Evolutionary conservation across 805 yeast genomes (phyloP).

Genomic region (Wickerhamomyces queroliae): DNA sequence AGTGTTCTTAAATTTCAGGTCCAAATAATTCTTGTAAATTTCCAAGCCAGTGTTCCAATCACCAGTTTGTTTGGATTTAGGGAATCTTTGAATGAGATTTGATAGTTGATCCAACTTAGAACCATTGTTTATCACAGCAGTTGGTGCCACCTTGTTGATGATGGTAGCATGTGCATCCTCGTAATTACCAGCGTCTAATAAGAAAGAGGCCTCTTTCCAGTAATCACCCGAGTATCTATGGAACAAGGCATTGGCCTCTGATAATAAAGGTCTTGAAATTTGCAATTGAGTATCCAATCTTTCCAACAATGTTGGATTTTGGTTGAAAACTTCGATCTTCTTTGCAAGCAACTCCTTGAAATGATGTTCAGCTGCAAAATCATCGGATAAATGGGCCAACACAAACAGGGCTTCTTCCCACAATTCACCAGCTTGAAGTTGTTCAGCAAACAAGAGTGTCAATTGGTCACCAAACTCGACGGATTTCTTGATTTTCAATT

Average conservation of each 20-base stretch:
- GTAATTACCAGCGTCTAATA: slow-evolving; percentile 55
- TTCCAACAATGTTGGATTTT: slow-evolving; percentile 21
- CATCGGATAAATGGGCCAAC: slow-evolving; percentile 49
- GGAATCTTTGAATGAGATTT: slow-evolving; percentile 36
- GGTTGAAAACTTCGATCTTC: slow-evolving; percentile 18
- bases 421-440: slow-evolving; percentile 40
- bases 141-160: slow-evolving; percentile 63
- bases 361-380: slow-evolving; percentile 33
- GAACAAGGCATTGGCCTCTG: slow-evolving; percentile 55
- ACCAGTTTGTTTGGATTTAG: slow-evolving; percentile 33
- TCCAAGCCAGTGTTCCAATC: slow-evolving; percentile 57
- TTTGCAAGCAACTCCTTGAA: slow-evolving; percentile 27
- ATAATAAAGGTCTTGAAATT: slow-evolving; percentile 43
- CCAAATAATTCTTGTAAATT: slow-evolving; percentile 46
- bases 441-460: slow-evolving; percentile 41
- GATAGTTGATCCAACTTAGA: slow-evolving; percentile 24
- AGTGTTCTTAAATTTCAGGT: slow-evolving; percentile 21
- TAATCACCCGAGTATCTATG: slow-evolving; percentile 44
- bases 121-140: slow-evolving; percentile 48
- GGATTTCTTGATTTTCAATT: slow-evolving; percentile 18
- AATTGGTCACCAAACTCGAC: slow-evolving; percentile 29
- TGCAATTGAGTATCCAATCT: slow-evolving; percentile 33
- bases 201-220: slow-evolving; percentile 54
- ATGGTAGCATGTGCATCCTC: slow-evolving; percentile 60
- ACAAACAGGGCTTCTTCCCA: slow-evolving; percentile 61